These are phyloP conservation scores for Oryza nivara DNA, from an alignment of 176 grass and related monocot species.

Conservation along the genomic window DNA sequence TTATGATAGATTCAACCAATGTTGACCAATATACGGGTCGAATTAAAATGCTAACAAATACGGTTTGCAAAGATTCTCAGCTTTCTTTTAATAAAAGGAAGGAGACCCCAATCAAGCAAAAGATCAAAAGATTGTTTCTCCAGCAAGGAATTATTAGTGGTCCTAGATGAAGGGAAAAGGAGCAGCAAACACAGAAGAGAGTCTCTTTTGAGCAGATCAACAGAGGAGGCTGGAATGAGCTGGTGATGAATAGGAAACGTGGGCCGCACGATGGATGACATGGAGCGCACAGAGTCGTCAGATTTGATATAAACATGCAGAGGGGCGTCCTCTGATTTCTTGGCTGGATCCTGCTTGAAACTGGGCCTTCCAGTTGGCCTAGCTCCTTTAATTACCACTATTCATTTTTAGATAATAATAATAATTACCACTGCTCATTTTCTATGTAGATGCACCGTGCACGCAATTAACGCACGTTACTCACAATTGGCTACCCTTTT, in stretches of 20 bases:
- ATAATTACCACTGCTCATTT: not conserved
- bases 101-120: not conserved
- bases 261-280: slow-evolving; percentile 23
- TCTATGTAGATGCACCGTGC: not conserved
- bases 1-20: not conserved
- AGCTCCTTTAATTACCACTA: not conserved
- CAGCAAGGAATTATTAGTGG: not conserved
- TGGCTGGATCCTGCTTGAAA: slow-evolving; percentile 29
- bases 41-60: not conserved
- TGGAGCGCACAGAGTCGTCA: not conserved
- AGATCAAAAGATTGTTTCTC: not conserved
- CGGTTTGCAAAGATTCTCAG: not conserved
- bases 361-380: not conserved
- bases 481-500: too few relatives aligned
- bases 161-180: not conserved
- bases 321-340: not conserved
- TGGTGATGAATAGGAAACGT: slow-evolving; percentile 14
- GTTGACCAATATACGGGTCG: not conserved
- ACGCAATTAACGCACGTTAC: too few relatives aligned
- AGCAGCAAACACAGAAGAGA: not conserved
- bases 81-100: not conserved
- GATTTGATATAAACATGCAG: not conserved
- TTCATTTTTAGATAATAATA: not conserved
- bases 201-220: not conserved
- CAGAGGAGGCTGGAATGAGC: slow-evolving; percentile 28